Conservation (phyloP, 257 asterid species). For the Fraxinus excelsior region DNA sequence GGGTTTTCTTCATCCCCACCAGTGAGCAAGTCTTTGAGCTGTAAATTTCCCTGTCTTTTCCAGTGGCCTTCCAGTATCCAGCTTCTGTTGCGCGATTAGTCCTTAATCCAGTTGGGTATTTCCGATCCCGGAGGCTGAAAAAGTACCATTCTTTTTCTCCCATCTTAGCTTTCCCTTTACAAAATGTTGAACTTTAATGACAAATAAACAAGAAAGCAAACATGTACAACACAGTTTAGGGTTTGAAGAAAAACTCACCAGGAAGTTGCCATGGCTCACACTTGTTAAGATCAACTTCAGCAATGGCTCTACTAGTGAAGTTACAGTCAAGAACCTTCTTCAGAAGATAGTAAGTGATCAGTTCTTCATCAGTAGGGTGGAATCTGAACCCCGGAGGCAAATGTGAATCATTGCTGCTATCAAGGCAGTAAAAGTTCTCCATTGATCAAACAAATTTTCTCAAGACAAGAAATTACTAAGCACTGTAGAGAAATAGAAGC, state of each 20-base stretch:
- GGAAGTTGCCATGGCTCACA: constrained; percentile 97
- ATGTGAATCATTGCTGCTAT: constrained; percentile 40
- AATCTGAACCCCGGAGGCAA: constrained; percentile 87
- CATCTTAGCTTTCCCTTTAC: constrained; percentile 70
- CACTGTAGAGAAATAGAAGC: neutral
- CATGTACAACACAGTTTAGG: neutral
- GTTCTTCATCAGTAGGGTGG: constrained; percentile 92
- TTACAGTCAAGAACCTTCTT: constrained; percentile 70
- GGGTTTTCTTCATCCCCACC: constrained; percentile 99
- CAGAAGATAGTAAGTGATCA: constrained; percentile 76
- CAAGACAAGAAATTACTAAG: neutral
- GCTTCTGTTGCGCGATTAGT: constrained; percentile 95
- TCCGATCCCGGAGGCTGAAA: constrained; percentile 80
- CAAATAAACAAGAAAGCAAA: neutral
- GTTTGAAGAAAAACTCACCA: constrained; percentile 32
- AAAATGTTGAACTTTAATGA: neutral
- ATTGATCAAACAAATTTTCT: constrained; percentile 19
- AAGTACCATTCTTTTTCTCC: constrained; percentile 98
- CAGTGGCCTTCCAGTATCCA: constrained; percentile 97
- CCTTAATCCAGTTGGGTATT: constrained; percentile 84
- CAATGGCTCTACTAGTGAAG: constrained; percentile 70
- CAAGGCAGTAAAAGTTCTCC: constrained; percentile 47
- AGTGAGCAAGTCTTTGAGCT: constrained; percentile 64
- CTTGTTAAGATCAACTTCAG: constrained; percentile 90
- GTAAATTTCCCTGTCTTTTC: constrained; percentile 83